Evolutionary conservation across 495 filamentous ascomycete species (phyloP), one percentile per base, ranked within the genome.

Genomic region (Tuber aestivum): DNA sequence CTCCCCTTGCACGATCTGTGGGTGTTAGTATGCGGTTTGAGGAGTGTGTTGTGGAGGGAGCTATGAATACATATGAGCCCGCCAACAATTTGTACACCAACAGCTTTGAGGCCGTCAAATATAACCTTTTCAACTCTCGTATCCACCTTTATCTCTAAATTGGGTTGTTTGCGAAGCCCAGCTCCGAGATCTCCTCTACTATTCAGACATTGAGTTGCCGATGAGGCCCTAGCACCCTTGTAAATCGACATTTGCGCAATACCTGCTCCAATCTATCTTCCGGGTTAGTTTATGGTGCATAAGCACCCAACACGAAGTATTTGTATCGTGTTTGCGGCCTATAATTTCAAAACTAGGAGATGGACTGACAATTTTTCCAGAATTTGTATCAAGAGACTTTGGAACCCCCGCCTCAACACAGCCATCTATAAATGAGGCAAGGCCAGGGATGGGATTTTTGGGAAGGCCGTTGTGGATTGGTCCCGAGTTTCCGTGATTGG

Each of bases 1-100:
- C 87, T 35, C 85, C 86, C 27, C 72, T 84, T 16, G 82, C 85
- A 7, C 72, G 65, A n/a, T 78, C 75, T 78, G 7, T 12, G 6
- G 45, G 42, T 21, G 3, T 79, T 27, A 79, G 56, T 32, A 48
- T 8, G 37, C 41, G n/a, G 23, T 10, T n/a, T 37, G 6, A 38
- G 12, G 14, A 32, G 37, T 38, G 20, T n/a, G 23, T 7, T 18
- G 35, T 12, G 21, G 41, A 40, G 41, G 40, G 3, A 10, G 18
- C n/a, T 72, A 50, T 35, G 21, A 70, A 72, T 44, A 80, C 80
- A 75, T 71, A 74, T 82, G 50, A 23, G 38, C 1, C 74, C 80
- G 23, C 77, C 80, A 23, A 72, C 73, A 80, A 40, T 79, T 82
- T 73, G 80, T 3, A 82, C 81, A 74, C 80, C 77, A 70, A 75